phyloP scores from a whole-genome alignment of 768 basidiomycete genomes.

The Pleurotus citrinopileatus region DNA sequence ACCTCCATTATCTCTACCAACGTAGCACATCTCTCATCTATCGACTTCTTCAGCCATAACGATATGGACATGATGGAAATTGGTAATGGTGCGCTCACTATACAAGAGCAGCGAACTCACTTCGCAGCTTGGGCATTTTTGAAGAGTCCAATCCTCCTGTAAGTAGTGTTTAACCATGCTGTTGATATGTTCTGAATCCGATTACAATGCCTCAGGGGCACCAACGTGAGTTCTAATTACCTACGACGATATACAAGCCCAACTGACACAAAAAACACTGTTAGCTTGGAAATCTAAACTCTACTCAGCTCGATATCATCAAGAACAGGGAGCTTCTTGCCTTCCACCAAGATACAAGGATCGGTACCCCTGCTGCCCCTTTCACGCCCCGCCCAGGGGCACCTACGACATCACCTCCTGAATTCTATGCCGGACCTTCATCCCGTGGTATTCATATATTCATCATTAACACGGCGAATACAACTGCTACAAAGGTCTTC shows the following conservation, averaged over 20 bases:
- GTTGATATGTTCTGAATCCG: neutral
- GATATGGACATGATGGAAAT: slow-evolving; percentile 63
- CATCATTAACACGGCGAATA: slow-evolving; percentile 45
- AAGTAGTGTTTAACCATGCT: slow-evolving; percentile 23
- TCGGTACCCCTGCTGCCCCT: slow-evolving; percentile 46
- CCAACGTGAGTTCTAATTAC: slow-evolving; percentile 27
- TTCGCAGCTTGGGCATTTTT: slow-evolving; percentile 59
- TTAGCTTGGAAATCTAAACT: slow-evolving; percentile 39
- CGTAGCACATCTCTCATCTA: slow-evolving; percentile 34
- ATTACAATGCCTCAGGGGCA: slow-evolving; percentile 25
- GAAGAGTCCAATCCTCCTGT: slow-evolving; percentile 51
- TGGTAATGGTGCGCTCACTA: slow-evolving; percentile 47
- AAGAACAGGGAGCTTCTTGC: slow-evolving; percentile 51
- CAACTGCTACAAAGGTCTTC: slow-evolving; percentile 41
- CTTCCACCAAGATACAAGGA: slow-evolving; percentile 47
- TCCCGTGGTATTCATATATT: slow-evolving; percentile 52
- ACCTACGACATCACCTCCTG: slow-evolving; percentile 42
- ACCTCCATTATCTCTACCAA: slow-evolving; percentile 42
- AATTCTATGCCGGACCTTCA: slow-evolving; percentile 50
- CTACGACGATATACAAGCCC: neutral
- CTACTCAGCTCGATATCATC: slow-evolving; percentile 44
- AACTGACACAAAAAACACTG: neutral
- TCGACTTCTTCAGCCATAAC: slow-evolving; percentile 48
- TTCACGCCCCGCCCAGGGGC: slow-evolving; percentile 40
- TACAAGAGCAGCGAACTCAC: slow-evolving; percentile 51